Evolutionary conservation across 805 yeast genomes (phyloP), one percentile per base, ranked within the genome.

Genomic region (Yamadazyma tumulicola): DNA sequence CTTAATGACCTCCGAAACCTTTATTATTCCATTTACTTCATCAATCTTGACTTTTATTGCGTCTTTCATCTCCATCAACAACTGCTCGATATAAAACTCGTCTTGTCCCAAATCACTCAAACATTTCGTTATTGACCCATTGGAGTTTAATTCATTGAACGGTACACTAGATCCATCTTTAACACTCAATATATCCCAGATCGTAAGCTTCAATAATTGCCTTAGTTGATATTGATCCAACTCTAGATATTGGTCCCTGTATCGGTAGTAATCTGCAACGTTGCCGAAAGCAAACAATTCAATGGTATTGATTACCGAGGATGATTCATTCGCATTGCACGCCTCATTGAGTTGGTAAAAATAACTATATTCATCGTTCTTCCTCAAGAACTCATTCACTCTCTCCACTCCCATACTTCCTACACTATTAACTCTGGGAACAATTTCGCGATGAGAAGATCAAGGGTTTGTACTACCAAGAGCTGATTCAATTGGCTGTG

Each of bases 271-370:
- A 27, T 53, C 52, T 3, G 41, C 35, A 19, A 48, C 47, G 31
- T 51, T 52, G 2, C 73, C 73, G 41, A 59, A 64, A 2, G 69
- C 48, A 40, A 64, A 65, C 20, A 67, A 49, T 47, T 67, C 73
- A 5, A 60, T 21, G 4, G 65, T 59, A 31, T 57, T 57, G 7
- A 19, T 12, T 24, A 19, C 29, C 1, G 12, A 9, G 8, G 23
- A 21, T 9, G 9, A 9, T 21, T 21, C n/a, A 6, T 8, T 8
- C 19, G 19, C 19, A 7, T 24, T n/a, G 6, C 14, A 16, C 12
- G n/a, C 13, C 27, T 24, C 27, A 7, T 8, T 26, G 29, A 26
- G n/a, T 14, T 26, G 19, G n/a, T 26, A 26, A 14, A 26, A 15
- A 12, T 26, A 26, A 15, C 19, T 14, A 24, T 24, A 24, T 16